phyloP scores from a whole-genome alignment of 2,329 filamentous ascomycete genomes.

The Huntiella savannae region DNA sequence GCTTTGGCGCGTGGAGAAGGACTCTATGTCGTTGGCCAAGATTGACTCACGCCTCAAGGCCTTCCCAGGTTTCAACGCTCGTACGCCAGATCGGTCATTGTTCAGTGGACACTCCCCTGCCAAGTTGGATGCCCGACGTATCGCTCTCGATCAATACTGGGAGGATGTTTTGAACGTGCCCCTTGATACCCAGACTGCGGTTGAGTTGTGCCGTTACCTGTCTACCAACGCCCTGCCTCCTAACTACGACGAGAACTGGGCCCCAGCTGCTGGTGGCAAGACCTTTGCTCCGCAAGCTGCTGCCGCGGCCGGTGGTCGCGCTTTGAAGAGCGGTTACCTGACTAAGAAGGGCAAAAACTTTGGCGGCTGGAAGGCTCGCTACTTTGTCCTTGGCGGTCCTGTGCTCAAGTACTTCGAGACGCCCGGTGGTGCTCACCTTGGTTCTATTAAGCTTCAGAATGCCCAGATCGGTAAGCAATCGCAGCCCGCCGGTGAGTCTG shows the following conservation, averaged over 20 bases:
- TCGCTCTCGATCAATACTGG: constrained; percentile 68
- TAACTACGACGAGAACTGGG: constrained; percentile 35
- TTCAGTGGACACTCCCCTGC: constrained; percentile 89
- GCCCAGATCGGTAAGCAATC: constrained; percentile 87
- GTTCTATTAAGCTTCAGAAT: constrained; percentile 77
- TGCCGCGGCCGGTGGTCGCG: constrained; percentile 40
- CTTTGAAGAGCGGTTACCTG: constrained; percentile 70
- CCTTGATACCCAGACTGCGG: constrained; percentile 55
- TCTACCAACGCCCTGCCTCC: constrained; percentile 47
- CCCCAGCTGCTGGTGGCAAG: constrained; percentile 18
- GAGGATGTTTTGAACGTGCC: constrained; percentile 68
- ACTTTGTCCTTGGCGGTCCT: constrained; percentile 42
- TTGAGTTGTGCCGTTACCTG: constrained; percentile 74
- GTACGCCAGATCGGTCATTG: constrained; percentile 63
- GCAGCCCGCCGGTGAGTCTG: constrained; percentile 12
- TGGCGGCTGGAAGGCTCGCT: constrained; percentile 85
- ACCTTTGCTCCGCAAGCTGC: constrained; percentile 19
- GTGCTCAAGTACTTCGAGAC: constrained; percentile 75
- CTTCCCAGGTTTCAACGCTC: constrained; percentile 46
- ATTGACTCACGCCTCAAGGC: constrained; percentile 69
- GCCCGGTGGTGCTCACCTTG: constrained; percentile 74
- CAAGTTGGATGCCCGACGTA: constrained; percentile 71
- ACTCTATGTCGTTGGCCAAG: constrained; percentile 59
- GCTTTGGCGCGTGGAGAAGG: constrained; percentile 89
- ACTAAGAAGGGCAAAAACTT: constrained; percentile 98